These are phyloP conservation scores for Phoma sp. DNA, from an alignment of 2,329 filamentous ascomycete species.

Conservation along the genomic window DNA sequence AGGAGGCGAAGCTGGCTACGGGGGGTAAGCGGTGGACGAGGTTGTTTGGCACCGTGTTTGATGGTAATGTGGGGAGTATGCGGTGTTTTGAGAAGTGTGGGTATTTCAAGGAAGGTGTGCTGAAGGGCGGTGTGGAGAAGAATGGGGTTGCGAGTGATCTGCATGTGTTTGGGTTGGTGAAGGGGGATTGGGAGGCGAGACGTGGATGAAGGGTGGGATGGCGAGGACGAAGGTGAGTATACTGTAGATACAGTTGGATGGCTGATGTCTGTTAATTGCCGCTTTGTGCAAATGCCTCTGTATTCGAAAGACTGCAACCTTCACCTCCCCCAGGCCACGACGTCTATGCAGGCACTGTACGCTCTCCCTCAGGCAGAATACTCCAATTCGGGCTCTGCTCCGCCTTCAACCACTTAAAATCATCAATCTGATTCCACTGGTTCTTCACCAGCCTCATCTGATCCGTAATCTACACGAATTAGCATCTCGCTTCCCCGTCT, in stretches of 20 bases:
- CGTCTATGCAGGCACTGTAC: not conserved
- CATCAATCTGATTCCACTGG: conserved; percentile 89
- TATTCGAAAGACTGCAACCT: not conserved
- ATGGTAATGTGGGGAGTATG: conserved; percentile 46
- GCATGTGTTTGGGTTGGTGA: conserved; percentile 46
- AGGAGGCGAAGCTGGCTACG: conserved; percentile 1
- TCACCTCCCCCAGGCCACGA: not conserved
- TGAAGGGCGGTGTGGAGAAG: conserved; percentile 46
- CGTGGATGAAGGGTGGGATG: not conserved
- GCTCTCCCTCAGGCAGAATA: conserved; percentile 62
- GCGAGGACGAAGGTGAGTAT: not conserved
- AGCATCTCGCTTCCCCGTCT: not conserved
- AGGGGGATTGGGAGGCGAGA: conserved; percentile 36
- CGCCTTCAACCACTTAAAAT: conserved; percentile 95
- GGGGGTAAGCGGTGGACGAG: conserved; percentile 33
- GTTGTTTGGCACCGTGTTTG: conserved; percentile 39
- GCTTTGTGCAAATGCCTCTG: not conserved
- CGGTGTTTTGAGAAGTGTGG: conserved; percentile 48
- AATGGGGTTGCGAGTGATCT: conserved; percentile 41
- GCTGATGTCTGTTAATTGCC: not conserved
- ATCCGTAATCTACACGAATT: conserved; percentile 3
- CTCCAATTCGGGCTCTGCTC: conserved; percentile 90
- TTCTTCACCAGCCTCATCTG: conserved; percentile 55
- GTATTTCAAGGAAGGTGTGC: conserved; percentile 46
- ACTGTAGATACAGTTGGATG: not conserved